Percentiles rank a stretch among this genome's conserved stretches.
Conservation (phyloP, 306 rosid species). For the Trifolium pratense region DNA sequence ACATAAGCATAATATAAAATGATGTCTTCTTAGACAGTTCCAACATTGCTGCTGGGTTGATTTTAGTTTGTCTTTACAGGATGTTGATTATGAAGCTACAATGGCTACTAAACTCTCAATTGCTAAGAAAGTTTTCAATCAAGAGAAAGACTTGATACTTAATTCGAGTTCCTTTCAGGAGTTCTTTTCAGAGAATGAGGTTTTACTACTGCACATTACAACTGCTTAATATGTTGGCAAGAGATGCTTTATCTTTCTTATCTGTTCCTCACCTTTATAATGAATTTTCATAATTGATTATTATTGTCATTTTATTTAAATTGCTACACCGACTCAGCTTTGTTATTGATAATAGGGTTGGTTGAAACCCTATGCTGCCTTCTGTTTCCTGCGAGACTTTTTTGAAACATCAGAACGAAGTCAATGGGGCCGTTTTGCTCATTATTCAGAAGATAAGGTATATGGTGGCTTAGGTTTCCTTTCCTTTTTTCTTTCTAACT, state of each 20-base stretch:
- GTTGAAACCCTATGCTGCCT: slow-evolving; percentile 94
- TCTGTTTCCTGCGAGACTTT: slow-evolving; percentile 92
- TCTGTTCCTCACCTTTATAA: slow-evolving; percentile 9
- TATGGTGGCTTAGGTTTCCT: slow-evolving; percentile 5
- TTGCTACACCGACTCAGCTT: slow-evolving; percentile 29
- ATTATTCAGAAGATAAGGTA: slow-evolving; percentile 78
- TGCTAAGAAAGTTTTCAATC: slow-evolving; percentile 76
- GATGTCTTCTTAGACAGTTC: slow-evolving; percentile 11
- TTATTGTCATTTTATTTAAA: slow-evolving; percentile 26
- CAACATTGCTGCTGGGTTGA: slow-evolving; percentile 26
- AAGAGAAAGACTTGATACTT: slow-evolving; percentile 75
- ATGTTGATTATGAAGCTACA: slow-evolving; percentile 90
- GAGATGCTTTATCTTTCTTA: slow-evolving; percentile 1
- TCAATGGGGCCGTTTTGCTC: slow-evolving; percentile 92
- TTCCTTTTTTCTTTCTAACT: background rate
- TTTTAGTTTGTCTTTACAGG: slow-evolving; percentile 56
- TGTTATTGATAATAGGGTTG: slow-evolving; percentile 73
- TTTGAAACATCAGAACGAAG: slow-evolving; percentile 94
- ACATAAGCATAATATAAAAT: slow-evolving; percentile 6
- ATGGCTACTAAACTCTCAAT: slow-evolving; percentile 80
- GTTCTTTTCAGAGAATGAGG: slow-evolving; percentile 85
- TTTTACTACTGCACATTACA: slow-evolving; percentile 40
- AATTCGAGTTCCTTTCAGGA: slow-evolving; percentile 73
- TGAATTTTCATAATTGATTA: slow-evolving; percentile 26
- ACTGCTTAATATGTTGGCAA: slow-evolving; percentile 32